Evolutionary conservation across 176 grass and related monocot species (phyloP).

Genomic region (Typha latifolia): DNA sequence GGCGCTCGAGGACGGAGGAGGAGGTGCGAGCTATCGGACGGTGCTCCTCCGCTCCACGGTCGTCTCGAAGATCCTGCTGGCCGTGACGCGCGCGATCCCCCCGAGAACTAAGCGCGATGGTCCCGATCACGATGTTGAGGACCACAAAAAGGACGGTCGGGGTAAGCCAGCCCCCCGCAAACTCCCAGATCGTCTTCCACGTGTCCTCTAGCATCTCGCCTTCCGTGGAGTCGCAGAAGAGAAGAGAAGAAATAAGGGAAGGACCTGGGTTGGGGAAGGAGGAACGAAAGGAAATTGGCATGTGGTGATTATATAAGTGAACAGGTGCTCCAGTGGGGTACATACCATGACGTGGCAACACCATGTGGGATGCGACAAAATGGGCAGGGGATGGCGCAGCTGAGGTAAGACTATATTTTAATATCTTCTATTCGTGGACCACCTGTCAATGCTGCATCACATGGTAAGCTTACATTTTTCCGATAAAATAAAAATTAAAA

Average conservation of each 20-base stretch:
- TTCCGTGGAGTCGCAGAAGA: not conserved
- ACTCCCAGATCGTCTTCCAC: conserved; percentile 29
- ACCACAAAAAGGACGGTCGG: conserved; percentile 69
- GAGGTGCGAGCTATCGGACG: not conserved
- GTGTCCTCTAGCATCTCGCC: not conserved
- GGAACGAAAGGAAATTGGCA: too few relatives aligned
- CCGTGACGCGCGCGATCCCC: conserved; percentile 9
- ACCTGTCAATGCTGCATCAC: too few relatives aligned
- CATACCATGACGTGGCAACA: too few relatives aligned
- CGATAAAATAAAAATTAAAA: too few relatives aligned
- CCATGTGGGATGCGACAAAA: too few relatives aligned
- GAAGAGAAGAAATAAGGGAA: not conserved
- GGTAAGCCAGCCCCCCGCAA: conserved; percentile 42
- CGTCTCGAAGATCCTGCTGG: not conserved
- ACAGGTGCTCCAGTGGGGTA: too few relatives aligned
- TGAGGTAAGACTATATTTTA: too few relatives aligned
- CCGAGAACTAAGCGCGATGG: conserved; percentile 69
- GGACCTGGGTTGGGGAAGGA: not conserved
- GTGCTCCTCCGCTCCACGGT: not conserved
- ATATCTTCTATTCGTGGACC: too few relatives aligned
- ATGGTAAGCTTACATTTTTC: too few relatives aligned
- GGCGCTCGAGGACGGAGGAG: too few relatives aligned
- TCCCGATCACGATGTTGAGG: conserved; percentile 73
- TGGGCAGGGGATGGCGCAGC: too few relatives aligned
- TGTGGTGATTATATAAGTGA: too few relatives aligned